Evolutionary conservation across 2,329 filamentous ascomycete species (phyloP).

Genomic region (Penicillium freii): DNA sequence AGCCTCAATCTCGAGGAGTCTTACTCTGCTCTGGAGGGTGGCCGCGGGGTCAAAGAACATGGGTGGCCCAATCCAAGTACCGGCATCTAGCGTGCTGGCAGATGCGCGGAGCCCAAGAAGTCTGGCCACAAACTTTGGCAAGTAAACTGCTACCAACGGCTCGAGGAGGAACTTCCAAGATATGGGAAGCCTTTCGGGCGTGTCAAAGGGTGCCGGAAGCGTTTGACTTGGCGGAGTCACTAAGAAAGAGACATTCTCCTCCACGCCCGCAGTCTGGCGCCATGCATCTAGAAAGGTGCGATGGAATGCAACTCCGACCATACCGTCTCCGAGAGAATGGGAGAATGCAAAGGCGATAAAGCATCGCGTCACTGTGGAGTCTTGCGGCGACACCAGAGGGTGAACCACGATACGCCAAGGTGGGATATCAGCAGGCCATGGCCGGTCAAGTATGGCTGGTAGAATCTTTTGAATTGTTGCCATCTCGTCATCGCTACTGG

Average conservation of each 20-base stretch:
- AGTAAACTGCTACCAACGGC: slow-evolving; percentile 39
- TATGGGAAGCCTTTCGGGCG: slow-evolving; percentile 40
- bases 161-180: slow-evolving; percentile 47
- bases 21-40: slow-evolving; percentile 31
- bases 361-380: slow-evolving; percentile 17
- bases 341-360: slow-evolving; percentile 46
- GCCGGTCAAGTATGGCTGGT: slow-evolving; percentile 35
- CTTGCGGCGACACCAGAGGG: slow-evolving; percentile 21
- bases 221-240: slow-evolving; percentile 18
- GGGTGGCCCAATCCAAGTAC: slow-evolving; percentile 36
- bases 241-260: slow-evolving; percentile 2
- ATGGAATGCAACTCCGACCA: slow-evolving; percentile 46
- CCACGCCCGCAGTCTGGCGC: not conserved
- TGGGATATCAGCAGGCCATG: slow-evolving; percentile 32
- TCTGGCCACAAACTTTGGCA: slow-evolving; percentile 37
- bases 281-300: slow-evolving; percentile 36
- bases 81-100: slow-evolving; percentile 25
- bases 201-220: slow-evolving; percentile 42
- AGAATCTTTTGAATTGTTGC: slow-evolving; percentile 27
- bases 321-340: slow-evolving; percentile 48
- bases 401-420: slow-evolving; percentile 47
- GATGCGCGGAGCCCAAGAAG: slow-evolving; percentile 35
- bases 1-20: slow-evolving; percentile 33
- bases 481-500: slow-evolving; percentile 10
- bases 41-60: slow-evolving; percentile 27